Evolutionary conservation across 192 early-diverging fungal genomes (phyloP).

Genomic region (Spizellomyces punctatus): DNA sequence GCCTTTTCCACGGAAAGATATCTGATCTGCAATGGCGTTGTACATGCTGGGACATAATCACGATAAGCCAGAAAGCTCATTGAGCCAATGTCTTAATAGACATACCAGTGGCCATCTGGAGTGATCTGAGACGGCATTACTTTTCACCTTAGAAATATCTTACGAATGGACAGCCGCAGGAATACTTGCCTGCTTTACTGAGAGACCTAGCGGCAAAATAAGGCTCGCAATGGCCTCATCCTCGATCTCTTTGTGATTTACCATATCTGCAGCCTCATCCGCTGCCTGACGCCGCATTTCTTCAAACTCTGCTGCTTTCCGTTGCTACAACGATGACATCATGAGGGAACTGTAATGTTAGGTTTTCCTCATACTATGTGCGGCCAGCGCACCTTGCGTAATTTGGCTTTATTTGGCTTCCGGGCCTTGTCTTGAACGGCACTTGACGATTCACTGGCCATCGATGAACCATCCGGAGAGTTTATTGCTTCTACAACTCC

Average conservation of each 20-base stretch:
- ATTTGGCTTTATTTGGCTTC: constrained; percentile 43
- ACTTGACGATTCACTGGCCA: too few species aligned
- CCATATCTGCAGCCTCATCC: constrained; percentile 71
- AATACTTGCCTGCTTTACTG: constrained; percentile 59
- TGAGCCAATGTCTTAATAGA: constrained; percentile 1
- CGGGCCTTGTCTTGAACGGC: not conserved
- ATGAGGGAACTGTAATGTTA: constrained; percentile 25
- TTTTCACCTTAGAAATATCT: too few species aligned
- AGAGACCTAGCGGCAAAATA: constrained; percentile 56
- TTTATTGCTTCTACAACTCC: too few species aligned
- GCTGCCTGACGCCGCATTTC: constrained; percentile 73
- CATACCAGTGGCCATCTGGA: constrained; percentile 91
- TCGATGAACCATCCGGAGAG: too few species aligned
- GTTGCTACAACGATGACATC: constrained; percentile 43
- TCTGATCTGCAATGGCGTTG: constrained; percentile 86
- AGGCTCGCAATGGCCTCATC: constrained; percentile 64
- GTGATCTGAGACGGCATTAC: constrained; percentile 51
- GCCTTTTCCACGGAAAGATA: constrained; percentile 37
- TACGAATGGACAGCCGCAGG: not conserved
- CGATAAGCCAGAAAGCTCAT: constrained; percentile 10
- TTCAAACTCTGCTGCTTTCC: constrained; percentile 71
- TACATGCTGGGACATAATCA: constrained; percentile 60
- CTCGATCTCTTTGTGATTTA: constrained; percentile 78
- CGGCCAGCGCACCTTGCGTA: constrained; percentile 33
- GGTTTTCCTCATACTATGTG: too few species aligned